A percentile compares a stretch with the other conserved stretches of the same genome.
phyloP scores from a whole-genome alignment of 805 yeast species.

The Metschnikowia santaceciliae region DNA sequence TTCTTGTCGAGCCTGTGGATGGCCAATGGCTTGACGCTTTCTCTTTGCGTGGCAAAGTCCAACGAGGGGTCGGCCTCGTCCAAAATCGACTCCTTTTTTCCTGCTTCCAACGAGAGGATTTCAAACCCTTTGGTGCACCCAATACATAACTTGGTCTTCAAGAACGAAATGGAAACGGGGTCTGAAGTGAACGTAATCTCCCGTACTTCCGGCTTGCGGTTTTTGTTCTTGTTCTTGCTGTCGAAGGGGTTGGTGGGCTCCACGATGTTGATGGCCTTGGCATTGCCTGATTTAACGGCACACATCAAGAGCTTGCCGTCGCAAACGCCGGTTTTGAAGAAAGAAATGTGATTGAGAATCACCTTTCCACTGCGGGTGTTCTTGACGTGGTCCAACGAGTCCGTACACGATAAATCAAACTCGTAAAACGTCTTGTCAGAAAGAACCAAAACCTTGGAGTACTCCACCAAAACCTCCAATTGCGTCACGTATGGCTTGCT shows the following conservation, averaged over 20 bases:
- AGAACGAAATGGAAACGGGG: slow-evolving; percentile 85
- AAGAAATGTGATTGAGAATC: slow-evolving; percentile 80
- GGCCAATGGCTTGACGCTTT: slow-evolving; percentile 78
- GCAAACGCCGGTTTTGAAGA: slow-evolving; percentile 91
- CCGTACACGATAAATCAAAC: slow-evolving; percentile 57
- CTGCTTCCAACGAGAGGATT: slow-evolving; percentile 79
- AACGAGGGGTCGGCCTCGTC: slow-evolving; percentile 98
- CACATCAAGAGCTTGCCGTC: slow-evolving; percentile 84
- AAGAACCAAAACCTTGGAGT: slow-evolving; percentile 73
- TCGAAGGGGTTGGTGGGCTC: slow-evolving; percentile 81
- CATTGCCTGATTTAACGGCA: slow-evolving; percentile 78
- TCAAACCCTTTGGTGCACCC: slow-evolving; percentile 98
- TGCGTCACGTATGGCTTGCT: slow-evolving; percentile 77
- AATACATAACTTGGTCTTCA: slow-evolving; percentile 84
- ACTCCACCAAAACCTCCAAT: slow-evolving; percentile 87
- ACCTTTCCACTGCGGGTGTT: slow-evolving; percentile 68
- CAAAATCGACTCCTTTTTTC: slow-evolving; percentile 80
- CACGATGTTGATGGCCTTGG: slow-evolving; percentile 77
- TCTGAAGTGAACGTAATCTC: slow-evolving; percentile 85
- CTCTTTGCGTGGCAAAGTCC: slow-evolving; percentile 85
- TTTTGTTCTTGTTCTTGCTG: slow-evolving; percentile 59
- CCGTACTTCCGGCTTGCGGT: slow-evolving; percentile 57
- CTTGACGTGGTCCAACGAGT: slow-evolving; percentile 44
- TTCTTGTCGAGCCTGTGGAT: slow-evolving; percentile 87
- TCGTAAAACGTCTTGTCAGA: slow-evolving; percentile 79